These are phyloP conservation scores for Vararia minispora DNA, from an alignment of 768 basidiomycete genomes.

Conservation along the genomic window DNA sequence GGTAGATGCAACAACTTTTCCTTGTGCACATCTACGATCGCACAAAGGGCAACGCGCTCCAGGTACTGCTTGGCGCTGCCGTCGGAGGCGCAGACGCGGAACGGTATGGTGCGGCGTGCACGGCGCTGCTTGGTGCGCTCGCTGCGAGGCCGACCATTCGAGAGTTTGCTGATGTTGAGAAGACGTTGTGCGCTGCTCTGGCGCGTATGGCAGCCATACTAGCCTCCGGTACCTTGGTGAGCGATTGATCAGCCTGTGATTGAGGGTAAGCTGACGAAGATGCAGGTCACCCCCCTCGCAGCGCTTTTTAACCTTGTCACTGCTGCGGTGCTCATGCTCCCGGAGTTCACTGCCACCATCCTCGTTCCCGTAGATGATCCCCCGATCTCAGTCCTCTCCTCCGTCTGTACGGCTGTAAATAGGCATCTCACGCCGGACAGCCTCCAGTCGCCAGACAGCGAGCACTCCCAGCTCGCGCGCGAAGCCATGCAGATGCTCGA, in stretches of 20 bases:
- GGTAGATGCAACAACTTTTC: constrained; percentile 11
- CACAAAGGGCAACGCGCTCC: constrained; percentile 7
- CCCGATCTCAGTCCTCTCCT: no score
- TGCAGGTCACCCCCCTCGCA: constrained; percentile 7
- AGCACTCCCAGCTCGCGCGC: constrained; percentile 1
- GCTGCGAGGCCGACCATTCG: neutral
- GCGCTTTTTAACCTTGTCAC: constrained; percentile 9
- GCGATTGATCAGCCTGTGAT: no score
- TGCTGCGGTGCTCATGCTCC: no score
- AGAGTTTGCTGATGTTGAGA: constrained; percentile 4
- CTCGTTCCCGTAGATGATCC: no score
- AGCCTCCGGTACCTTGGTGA: constrained; percentile 5
- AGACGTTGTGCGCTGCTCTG: constrained; percentile 5
- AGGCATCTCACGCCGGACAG: neutral
- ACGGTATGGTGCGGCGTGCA: constrained; percentile 5
- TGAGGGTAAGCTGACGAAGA: neutral
- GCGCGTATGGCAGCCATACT: constrained; percentile 8
- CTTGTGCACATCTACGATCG: constrained; percentile 7
- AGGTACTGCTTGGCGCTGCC: constrained; percentile 7
- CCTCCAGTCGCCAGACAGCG: neutral
- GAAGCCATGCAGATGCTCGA: constrained; percentile 8
- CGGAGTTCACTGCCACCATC: no score
- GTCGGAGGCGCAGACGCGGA: neutral
- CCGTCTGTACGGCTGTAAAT: no score
- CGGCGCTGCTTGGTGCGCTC: constrained; percentile 9